Conservation (phyloP, 306 rosid genomes). For the Rubus idaeus region DNA sequence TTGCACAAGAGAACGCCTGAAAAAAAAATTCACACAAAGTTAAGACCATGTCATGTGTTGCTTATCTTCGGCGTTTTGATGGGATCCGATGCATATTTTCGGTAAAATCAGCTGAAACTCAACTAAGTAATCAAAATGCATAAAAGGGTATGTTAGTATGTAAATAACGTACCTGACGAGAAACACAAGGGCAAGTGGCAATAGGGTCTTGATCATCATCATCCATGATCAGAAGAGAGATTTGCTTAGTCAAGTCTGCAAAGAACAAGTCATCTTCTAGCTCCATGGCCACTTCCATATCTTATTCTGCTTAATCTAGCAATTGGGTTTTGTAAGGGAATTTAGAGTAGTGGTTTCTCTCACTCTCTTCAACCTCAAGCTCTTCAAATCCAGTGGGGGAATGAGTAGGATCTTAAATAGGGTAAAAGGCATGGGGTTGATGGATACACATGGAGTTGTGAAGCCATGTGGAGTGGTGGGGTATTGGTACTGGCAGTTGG, state of each 20-base stretch:
- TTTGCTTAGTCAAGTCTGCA: slow-evolving; percentile 81
- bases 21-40: slow-evolving; percentile 6
- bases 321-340: not conserved
- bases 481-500: slow-evolving; percentile 52
- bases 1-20: slow-evolving; percentile 53
- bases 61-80: not conserved
- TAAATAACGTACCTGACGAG: slow-evolving; percentile 49
- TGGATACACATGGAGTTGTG: slow-evolving; percentile 41
- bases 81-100: not conserved
- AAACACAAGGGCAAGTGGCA: slow-evolving; percentile 35
- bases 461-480: slow-evolving; percentile 74
- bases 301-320: not conserved
- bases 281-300: slow-evolving; percentile 57
- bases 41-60: not conserved
- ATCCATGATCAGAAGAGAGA: slow-evolving; percentile 78
- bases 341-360: not conserved
- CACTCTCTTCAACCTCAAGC: not conserved
- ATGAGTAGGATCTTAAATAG: slow-evolving; percentile 38
- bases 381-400: slow-evolving; percentile 23
- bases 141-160: not conserved
- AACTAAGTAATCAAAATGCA: not conserved
- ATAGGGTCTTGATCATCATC: slow-evolving; percentile 65
- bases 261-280: slow-evolving; percentile 69
- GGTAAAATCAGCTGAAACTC: not conserved
- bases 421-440: slow-evolving; percentile 13